phyloP scores from a whole-genome alignment of 495 filamentous ascomycete genomes.

The Penicillium bovifimosum region DNA sequence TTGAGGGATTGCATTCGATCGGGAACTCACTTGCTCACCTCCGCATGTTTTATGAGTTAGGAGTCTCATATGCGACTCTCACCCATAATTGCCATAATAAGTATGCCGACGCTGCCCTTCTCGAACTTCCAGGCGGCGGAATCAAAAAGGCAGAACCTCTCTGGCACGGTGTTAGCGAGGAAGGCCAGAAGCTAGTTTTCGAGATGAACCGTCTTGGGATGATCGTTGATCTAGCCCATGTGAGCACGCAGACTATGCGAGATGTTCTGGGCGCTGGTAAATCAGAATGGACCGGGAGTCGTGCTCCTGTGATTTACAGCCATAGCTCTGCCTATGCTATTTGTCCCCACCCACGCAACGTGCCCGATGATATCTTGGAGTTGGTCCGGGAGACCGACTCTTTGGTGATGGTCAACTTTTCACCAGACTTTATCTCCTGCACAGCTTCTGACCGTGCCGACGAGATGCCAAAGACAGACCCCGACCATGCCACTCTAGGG shows the following conservation, averaged over 20 bases:
- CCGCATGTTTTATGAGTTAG: constrained; percentile 66
- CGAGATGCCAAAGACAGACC: constrained; percentile 44
- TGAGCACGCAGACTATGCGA: constrained; percentile 50
- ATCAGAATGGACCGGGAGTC: constrained; percentile 38
- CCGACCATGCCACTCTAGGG: constrained; percentile 63
- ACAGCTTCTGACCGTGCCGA: constrained; percentile 37
- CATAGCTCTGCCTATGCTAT: constrained; percentile 51
- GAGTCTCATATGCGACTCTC: constrained; percentile 86
- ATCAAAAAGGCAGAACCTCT: constrained; percentile 41
- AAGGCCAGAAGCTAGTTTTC: constrained; percentile 54
- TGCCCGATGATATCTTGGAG: constrained; percentile 53
- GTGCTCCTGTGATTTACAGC: constrained; percentile 53
- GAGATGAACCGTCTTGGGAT: constrained; percentile 55
- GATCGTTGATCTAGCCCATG: constrained; percentile 52
- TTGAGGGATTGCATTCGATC: constrained; percentile 94
- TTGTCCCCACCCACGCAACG: constrained; percentile 53
- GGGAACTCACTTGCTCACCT: constrained; percentile 78
- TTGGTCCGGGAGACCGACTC: constrained; percentile 50
- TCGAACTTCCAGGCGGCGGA: constrained; percentile 40
- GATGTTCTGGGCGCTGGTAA: constrained; percentile 47
- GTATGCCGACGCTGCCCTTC: constrained; percentile 79
- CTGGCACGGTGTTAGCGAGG: constrained; percentile 61
- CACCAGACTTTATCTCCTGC: constrained; percentile 70
- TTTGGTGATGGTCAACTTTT: constrained; percentile 58
- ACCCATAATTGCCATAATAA: constrained; percentile 93